Evolutionary conservation across 345 rosid genomes (phyloP), one percentile per base, ranked within the genome.

Genomic region (Stellera chamaejasme): DNA sequence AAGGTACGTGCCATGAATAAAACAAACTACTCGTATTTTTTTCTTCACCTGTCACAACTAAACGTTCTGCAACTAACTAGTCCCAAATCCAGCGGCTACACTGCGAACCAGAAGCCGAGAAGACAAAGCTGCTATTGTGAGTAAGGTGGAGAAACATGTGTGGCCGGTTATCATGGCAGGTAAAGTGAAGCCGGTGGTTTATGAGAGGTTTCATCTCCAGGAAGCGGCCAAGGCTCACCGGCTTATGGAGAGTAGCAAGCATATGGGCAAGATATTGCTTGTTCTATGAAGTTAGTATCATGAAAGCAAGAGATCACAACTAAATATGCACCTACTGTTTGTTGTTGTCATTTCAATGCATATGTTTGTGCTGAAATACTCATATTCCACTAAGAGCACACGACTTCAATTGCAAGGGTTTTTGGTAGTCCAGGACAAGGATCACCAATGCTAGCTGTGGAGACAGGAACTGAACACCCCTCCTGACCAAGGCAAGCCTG

Each of bases 111-210:
- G 96, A 75, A 80, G 68, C 66, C 2, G 11, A 13, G 95, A 86
- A 58, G 82, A 79, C 72, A 92, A 92, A 75, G 88, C 84, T 10
- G 69, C 45, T 39, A 77, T 88, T 54, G 85, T 84, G 5, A 61
- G 61, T 7, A 96, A 92, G 73, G 96, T 86, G 16, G 82, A 80
- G 77, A 83, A 86, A 75, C 71, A 65, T 64, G 97, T 83, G 4
- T 90, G 95, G 97, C 90, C 97, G 42, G 95, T 88, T 25, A 70
- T 89, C 23, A 75, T 60, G 55, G 75, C 76, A 2, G 83, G 92
- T 36, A 80, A 80, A 65, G 84, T 86, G 63, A 90, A 86, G 70
- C 90, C 95, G 2, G 72, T 90, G 60, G 71, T 82, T 16, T 47
- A 77, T 71, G 77, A 74, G 69, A 60, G 46, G 10, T 59, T 86